Base-by-base conservation (phyloP, 1,284 basidiomycete genomes). In the Apiotrichum domesticum region DNA sequence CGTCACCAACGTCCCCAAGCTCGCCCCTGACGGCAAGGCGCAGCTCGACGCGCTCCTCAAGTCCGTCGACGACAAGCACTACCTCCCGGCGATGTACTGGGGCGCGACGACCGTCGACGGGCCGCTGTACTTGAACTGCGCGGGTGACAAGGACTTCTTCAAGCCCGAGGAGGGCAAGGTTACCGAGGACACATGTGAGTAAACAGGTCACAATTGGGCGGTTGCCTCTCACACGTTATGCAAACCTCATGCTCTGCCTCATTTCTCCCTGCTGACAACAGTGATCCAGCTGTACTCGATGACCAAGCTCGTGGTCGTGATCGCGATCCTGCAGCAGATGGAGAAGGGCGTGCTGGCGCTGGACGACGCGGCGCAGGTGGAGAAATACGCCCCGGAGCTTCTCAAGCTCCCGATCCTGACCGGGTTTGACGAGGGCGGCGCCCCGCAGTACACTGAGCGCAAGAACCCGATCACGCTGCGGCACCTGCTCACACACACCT, bases 291-390 rank as follows among this genome's bases (percentile, higher is more conserved):
- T 71, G 10, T 66, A 59, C 52, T 72, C 70, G 5, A 66, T 65
- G 60, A 67, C 68, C 39, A 74, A 73, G 57, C 59, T 73, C 4
- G 63, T 73, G 33, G 71, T 68, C 2, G 60, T 61, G 13, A 55
- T 73, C 21, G 68, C 71, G 1, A 58, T 56, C 32, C 62, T 70
- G 4, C 71, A 70, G 47, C 63, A 71, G 0, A 62, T 70, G 11
- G 73, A 72, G 37, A 61, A 59, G 15, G 68, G 69, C 7, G 40
- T 63, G 10, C 51, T 70, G 34, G 51, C 58, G 4, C 60, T 73
- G n/a, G 67, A 72, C 51, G 63, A 63, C 55, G 41, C 59, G 3
- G 63, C 63, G 5, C 52, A 62, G 15, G 43, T 74, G 9, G 62
- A 59, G 15, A 62, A 54, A 49, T 56, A 67, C 46, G 58, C 66